Base-by-base conservation (phyloP, 2,329 filamentous ascomycete genomes). In the Trichoderma semiorbis region DNA sequence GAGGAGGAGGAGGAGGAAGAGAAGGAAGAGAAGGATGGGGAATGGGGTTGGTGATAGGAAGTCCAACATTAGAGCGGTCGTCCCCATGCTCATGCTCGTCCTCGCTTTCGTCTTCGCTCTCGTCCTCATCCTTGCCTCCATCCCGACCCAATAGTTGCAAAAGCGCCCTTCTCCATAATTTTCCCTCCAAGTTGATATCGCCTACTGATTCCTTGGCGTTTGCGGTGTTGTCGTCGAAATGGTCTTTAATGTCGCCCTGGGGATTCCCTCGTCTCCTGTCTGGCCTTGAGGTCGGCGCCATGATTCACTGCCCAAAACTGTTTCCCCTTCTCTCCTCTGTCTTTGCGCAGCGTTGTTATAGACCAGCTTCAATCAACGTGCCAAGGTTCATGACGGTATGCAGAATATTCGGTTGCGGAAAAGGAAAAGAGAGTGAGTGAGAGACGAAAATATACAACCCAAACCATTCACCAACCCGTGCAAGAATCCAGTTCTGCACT, bases 261-360 rank as follows among this genome's bases (percentile, higher is more conserved):
- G 57, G 11, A 34, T 21, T 60, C 57, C 26, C 14, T 14, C 28
- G 67, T 26, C 39, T 10, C 50, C 39, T 53, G 21, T 39, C 26
- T 12, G 12, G 28, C 67, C 30, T 69, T 7, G 57, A 53, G n/a
- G 68, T 70, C 7, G 68, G 68, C 32, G 68, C 68, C 68, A 70
- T 70, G n/a, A 7, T 60, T 64, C 58, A 57, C 30, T 21, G 5
- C n/a, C 14, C 32, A 28, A 24, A n/a, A 39, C 7, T 18, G 36
- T 16, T 55, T n/a, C 61, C 26, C 39, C 10, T 7, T 7, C 11
- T 62, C 43, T 16, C 32, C 24, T 21, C 21, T 30, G 8, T 6
- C 18, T 55, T n/a, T 39, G 32, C 30, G 39, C 32, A 63, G 36
- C 58, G 58, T 47, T 63, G 18, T 21, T 47, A 21, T 57, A 43